Percentiles rank a stretch among this genome's conserved stretches.
phyloP scores from a whole-genome alignment of 257 asterid genomes.

The Solanum boliviense region DNA sequence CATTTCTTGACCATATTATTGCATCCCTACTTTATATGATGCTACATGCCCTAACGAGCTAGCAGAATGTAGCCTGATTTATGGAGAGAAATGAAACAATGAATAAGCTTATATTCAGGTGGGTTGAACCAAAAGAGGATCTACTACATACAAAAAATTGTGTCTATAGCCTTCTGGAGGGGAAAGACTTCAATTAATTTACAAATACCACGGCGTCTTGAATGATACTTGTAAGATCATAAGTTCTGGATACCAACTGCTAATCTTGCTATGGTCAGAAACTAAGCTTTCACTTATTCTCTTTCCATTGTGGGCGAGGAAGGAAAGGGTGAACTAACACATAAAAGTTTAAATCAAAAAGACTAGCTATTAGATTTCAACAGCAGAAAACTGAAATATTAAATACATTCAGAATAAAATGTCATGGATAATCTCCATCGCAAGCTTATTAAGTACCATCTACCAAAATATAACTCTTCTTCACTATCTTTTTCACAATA shows the following conservation, averaged over 20 bases:
- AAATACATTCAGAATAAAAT: background rate
- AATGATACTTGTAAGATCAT: background rate
- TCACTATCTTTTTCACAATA: background rate
- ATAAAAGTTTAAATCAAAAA: background rate
- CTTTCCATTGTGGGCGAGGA: background rate
- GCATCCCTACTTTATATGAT: background rate
- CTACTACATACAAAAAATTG: background rate
- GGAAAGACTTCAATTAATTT: background rate
- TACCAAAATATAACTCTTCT: background rate
- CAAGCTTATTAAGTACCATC: background rate
- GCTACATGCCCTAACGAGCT: background rate
- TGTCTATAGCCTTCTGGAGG: background rate
- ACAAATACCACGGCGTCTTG: background rate
- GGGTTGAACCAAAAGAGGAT: background rate
- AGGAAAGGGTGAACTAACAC: background rate
- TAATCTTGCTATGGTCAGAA: background rate
- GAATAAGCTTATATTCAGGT: background rate
- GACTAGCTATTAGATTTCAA: background rate
- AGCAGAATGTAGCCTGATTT: background rate
- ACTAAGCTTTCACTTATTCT: background rate
- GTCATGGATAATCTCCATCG: background rate
- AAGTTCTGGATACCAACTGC: background rate
- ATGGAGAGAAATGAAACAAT: background rate
- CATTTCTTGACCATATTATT: background rate
- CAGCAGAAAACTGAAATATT: background rate